A percentile compares a stretch with the other conserved stretches of the same genome.
Conservation (phyloP, 2,329 filamentous ascomycete genomes). For the Botryosphaeria dothidea region DNA sequence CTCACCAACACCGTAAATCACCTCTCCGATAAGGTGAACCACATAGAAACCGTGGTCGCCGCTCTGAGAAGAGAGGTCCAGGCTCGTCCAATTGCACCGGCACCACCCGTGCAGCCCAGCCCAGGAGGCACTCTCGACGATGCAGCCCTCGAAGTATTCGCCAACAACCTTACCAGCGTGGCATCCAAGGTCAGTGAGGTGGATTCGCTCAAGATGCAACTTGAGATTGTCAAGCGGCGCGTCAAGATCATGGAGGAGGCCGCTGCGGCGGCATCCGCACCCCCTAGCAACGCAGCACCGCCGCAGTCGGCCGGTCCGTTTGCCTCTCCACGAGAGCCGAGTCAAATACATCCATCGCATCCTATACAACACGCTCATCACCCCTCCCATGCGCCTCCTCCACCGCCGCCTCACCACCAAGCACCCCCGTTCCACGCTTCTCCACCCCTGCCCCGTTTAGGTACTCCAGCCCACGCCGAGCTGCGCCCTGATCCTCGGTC, state of each 20-base stretch:
- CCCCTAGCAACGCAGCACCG: background rate
- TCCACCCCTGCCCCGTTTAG: constrained; percentile 1
- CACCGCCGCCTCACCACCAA: constrained; percentile 1
- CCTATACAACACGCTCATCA: constrained; percentile 15
- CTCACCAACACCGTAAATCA: constrained; percentile 42
- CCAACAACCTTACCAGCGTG: constrained; percentile 41
- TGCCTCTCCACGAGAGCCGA: background rate
- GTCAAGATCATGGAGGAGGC: constrained; percentile 39
- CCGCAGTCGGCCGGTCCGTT: background rate
- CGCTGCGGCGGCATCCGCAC: constrained; percentile 22
- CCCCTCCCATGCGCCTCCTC: background rate
- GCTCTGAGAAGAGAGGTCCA: constrained; percentile 37
- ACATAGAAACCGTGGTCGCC: constrained; percentile 38
- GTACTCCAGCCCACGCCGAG: constrained; percentile 5
- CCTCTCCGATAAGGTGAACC: constrained; percentile 44
- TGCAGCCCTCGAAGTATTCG: constrained; percentile 47
- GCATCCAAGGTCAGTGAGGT: constrained; percentile 48
- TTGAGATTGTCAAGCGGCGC: constrained; percentile 51
- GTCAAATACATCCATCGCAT: background rate
- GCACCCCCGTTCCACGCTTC: background rate
- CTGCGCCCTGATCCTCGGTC: constrained; percentile 9
- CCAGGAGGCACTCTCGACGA: constrained; percentile 28
- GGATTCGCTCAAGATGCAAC: constrained; percentile 47
- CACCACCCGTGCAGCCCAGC: constrained; percentile 11
- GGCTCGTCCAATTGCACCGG: constrained; percentile 22